Evolutionary conservation across 331 rosid genomes (phyloP), one percentile per base, ranked within the genome.

Genomic region (Acacia concinna): DNA sequence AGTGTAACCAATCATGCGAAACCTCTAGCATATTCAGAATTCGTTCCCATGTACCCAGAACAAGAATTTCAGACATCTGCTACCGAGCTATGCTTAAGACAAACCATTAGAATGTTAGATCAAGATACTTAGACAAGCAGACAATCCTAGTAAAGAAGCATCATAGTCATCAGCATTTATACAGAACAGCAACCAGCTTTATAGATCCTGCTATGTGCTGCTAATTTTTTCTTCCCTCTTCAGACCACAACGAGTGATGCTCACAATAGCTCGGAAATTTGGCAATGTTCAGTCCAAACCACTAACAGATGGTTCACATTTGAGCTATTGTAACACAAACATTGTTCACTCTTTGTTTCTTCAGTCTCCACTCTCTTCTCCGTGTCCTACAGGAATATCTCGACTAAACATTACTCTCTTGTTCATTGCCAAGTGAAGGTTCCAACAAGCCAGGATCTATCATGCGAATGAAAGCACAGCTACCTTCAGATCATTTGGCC

Each of bases 261-360:
- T 30, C 68, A 8, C 30, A 37, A 79, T 28, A 63, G 73, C 44
- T 43, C 12, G 43, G n/a, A 34, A 27, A 59, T 71, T 71, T 34
- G 4, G 38, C 49, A 14, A 43, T 59, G n/a, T 62, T 15, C 23
- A 62, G 68, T 18, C 67, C 37, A 60, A 28, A 51, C 57, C 70
- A 78, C 10, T 35, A 68, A 8, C 51, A 30, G 28, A 71, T 71
- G 62, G 37, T 62, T 79, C 74, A 60, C 18, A 34, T 62, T 68
- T 35, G 32, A 72, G 44, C 78, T 71, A 60, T 49, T 41, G 46
- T 23, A 59, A 72, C 78, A 35, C 52, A 40, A 51, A 41, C 1
- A 64, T 37, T 69, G 25, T 47, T 11, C 10, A 23, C 44, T 54
- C 37, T 44, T 70, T 23, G 52, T 44, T 72, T 59, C 65, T 79